Conservation (phyloP, 2,329 filamentous ascomycete genomes). For the Colletotrichum sublineola region DNA sequence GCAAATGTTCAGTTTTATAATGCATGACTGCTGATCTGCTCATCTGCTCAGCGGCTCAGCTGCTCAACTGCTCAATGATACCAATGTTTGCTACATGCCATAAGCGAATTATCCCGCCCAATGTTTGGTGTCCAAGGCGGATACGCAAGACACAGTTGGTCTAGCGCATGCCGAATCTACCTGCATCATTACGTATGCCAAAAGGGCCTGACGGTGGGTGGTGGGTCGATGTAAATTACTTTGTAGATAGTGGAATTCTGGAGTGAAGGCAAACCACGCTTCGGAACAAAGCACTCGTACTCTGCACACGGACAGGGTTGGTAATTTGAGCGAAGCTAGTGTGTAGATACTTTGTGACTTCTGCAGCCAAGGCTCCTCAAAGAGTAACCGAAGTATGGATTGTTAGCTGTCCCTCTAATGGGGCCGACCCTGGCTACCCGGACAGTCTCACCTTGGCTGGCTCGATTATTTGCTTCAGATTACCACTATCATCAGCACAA, state of each 20-base stretch:
- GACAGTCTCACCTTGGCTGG: not conserved
- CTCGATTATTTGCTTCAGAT: not conserved
- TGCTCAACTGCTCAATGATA: constrained; percentile 9
- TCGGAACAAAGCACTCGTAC: not conserved
- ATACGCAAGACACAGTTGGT: not conserved
- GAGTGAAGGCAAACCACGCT: not conserved
- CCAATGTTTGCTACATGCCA: not conserved
- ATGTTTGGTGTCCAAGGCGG: not conserved
- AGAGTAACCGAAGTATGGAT: too few species aligned
- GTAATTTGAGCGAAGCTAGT: too few species aligned
- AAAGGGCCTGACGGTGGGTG: not conserved
- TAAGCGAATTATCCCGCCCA: not conserved
- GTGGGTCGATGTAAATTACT: not conserved
- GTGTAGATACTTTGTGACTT: too few species aligned
- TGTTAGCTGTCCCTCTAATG: not conserved
- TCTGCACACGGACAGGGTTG: not conserved
- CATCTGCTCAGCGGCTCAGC: not conserved
- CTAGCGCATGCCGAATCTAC: not conserved
- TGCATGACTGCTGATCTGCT: not conserved
- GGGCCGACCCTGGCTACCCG: too few species aligned
- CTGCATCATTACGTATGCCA: not conserved
- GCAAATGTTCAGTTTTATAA: not conserved
- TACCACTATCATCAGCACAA: not conserved
- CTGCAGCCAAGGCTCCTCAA: too few species aligned
- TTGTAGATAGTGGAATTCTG: not conserved